Percentiles rank a stretch among this genome's conserved stretches.
These are phyloP conservation scores for Fusarium napiforme DNA, from an alignment of 2,329 filamentous ascomycete species.

Conservation along the genomic window DNA sequence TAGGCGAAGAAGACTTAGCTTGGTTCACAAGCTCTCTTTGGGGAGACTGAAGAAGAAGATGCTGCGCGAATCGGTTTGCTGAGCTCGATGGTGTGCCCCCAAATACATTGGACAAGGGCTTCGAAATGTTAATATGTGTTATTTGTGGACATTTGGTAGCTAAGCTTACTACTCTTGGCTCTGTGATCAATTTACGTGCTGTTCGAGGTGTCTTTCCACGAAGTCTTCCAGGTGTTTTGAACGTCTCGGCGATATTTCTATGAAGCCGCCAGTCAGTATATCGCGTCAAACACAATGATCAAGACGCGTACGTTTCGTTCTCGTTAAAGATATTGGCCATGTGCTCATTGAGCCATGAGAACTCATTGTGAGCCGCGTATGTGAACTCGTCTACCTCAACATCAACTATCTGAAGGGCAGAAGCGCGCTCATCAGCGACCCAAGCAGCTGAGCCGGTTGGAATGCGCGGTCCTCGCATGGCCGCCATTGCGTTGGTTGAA, in stretches of 20 bases:
- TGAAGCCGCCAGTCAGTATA: constrained; percentile 21
- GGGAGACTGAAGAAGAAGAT: constrained; percentile 61
- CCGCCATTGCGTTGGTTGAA: constrained; percentile 49
- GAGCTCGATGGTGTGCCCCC: constrained; percentile 65
- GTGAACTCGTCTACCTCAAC: constrained; percentile 93
- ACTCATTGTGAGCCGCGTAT: constrained; percentile 90
- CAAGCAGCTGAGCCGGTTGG: constrained; percentile 85
- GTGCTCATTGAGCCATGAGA: constrained; percentile 99
- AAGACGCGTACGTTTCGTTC: constrained; percentile 76
- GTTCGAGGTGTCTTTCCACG: constrained; percentile 84
- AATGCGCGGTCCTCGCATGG: constrained; percentile 67
- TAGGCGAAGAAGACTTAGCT: constrained; percentile 49
- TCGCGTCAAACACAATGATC: not conserved
- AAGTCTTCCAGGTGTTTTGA: constrained; percentile 90
- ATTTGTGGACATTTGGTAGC: not conserved
- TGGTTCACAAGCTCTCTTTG: constrained; percentile 55
- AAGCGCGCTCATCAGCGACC: constrained; percentile 85
- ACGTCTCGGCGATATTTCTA: constrained; percentile 93
- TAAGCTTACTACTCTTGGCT: constrained; percentile 71
- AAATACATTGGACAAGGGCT: constrained; percentile 71
- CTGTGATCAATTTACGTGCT: constrained; percentile 68
- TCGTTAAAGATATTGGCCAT: constrained; percentile 94
- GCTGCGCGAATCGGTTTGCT: constrained; percentile 65
- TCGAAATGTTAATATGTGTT: constrained; percentile 41
- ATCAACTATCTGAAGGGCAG: constrained; percentile 78